Percentiles rank a stretch among this genome's conserved stretches.
Conservation (phyloP, 331 rosid species). For the Acacia pycnantha region DNA sequence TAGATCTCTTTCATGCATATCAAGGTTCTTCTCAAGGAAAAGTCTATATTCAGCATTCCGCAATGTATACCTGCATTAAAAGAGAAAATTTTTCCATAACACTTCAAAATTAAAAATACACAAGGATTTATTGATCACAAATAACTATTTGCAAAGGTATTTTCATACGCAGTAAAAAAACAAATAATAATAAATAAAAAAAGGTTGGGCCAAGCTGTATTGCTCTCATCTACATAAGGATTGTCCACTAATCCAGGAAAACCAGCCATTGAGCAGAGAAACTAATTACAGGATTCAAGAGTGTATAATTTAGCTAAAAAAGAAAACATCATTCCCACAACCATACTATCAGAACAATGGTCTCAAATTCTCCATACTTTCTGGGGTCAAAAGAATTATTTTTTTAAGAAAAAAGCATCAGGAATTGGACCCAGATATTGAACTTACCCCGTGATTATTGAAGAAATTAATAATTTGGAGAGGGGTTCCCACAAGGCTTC, state of each 20-base stretch:
- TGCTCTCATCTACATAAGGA: slow-evolving; percentile 8
- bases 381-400: background rate
- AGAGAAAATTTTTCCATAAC: slow-evolving; percentile 24
- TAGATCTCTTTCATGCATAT: slow-evolving; percentile 46
- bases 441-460: slow-evolving; percentile 92
- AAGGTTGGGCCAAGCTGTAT: background rate
- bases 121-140: background rate
- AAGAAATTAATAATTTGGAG: slow-evolving; percentile 84
- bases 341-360: background rate
- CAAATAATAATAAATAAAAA: background rate
- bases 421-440: background rate
- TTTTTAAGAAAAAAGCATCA: background rate
- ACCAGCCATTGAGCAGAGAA: background rate
- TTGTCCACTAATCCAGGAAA: slow-evolving; percentile 4
- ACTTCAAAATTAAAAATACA: slow-evolving; percentile 23
- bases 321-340: slow-evolving; percentile 4
- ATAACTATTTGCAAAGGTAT: slow-evolving; percentile 2
- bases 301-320: background rate
- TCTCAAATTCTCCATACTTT: background rate
- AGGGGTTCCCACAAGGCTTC: slow-evolving; percentile 95
- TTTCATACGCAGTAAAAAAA: background rate
- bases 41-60: slow-evolving; percentile 95
- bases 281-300: slow-evolving; percentile 21
- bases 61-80: slow-evolving; percentile 74
- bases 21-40: slow-evolving; percentile 78